Evolutionary conservation across 208 protist genomes (phyloP), one percentile per base, ranked within the genome.

Genomic region (Phytomonas sp.): DNA sequence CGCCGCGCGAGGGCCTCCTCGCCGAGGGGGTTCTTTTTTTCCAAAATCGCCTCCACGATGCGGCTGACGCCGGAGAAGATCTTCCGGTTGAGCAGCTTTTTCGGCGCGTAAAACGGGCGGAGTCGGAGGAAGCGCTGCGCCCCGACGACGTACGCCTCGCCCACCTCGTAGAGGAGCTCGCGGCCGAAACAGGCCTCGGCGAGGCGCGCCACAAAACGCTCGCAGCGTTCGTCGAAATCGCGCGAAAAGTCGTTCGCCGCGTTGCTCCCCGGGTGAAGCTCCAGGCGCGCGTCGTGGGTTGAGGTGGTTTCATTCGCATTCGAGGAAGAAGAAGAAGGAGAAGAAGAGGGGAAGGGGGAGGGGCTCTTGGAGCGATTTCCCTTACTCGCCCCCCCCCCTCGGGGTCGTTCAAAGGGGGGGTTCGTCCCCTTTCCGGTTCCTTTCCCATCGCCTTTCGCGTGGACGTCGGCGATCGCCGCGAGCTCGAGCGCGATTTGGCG

Each of bases 121-220:
- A 95, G 73, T 20, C 82, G 79, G 26, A 95, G 85, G 62, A 91
- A 95, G 29, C 90, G 90, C 74, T 93, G 84, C 43, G 87, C 89
- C 4, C 74, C 75, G 6, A 87, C 68, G 46, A 93, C 78, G 73
- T 95, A 93, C 0, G 87, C 83, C 72, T 89, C 78, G 2, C 90
- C 90, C 7, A 93, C 78, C 43, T 88, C 82, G 66, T 91, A 84
- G 32, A 93, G 79, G 28, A 95, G 77, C 70, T 89, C 82, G 13
- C 70, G 76, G 6, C 90, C 90, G 77, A 95, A 95, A 75, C 85
- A 93, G 11, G 90, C 85, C 17, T 88, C 86, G 28, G 77, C 40
- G 20, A 93, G 61, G 61, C 77, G 76, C 13, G 70, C 68, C 13
- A 84, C 82, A 43, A 88, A 85, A 53, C 68, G 53, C 33, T 87